These are phyloP conservation scores for Amylocystis lapponica DNA, from an alignment of 768 basidiomycete genomes.

Conservation along the genomic window DNA sequence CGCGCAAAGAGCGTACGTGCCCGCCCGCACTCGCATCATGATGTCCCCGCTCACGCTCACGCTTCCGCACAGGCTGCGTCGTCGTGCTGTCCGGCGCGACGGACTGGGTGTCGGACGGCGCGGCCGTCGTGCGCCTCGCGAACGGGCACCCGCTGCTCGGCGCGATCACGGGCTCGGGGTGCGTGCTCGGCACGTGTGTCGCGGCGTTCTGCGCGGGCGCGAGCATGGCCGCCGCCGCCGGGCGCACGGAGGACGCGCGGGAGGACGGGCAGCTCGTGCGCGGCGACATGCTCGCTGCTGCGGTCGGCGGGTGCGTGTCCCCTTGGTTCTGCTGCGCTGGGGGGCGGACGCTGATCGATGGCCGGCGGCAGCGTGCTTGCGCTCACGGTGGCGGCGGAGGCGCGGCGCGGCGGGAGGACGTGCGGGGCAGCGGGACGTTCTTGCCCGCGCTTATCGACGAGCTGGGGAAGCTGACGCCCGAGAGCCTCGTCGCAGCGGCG, in stretches of 20 bases:
- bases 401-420: constrained; percentile 46
- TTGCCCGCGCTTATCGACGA: constrained; percentile 62
- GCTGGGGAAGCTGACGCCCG: constrained; percentile 39
- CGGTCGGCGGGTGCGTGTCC: constrained; percentile 64
- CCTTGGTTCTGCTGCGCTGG: background rate
- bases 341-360: background rate
- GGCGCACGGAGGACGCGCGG: constrained; percentile 9
- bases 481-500: constrained; percentile 24
- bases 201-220: constrained; percentile 79
- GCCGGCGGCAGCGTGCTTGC: constrained; percentile 39
- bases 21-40: background rate
- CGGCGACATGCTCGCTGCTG: constrained; percentile 73
- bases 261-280: constrained; percentile 46
- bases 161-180: constrained; percentile 87
- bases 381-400: constrained; percentile 56
- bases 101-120: constrained; percentile 86
- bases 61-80: constrained; percentile 53
- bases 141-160: constrained; percentile 76
- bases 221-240: constrained; percentile 32
- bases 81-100: constrained; percentile 73
- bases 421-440: constrained; percentile 61
- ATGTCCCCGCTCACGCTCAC: no score
- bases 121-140: constrained; percentile 53
- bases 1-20: constrained; percentile 71
- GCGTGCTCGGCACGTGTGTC: constrained; percentile 72